phyloP scores from a whole-genome alignment of 768 basidiomycete genomes.

The Russula emetica region DNA sequence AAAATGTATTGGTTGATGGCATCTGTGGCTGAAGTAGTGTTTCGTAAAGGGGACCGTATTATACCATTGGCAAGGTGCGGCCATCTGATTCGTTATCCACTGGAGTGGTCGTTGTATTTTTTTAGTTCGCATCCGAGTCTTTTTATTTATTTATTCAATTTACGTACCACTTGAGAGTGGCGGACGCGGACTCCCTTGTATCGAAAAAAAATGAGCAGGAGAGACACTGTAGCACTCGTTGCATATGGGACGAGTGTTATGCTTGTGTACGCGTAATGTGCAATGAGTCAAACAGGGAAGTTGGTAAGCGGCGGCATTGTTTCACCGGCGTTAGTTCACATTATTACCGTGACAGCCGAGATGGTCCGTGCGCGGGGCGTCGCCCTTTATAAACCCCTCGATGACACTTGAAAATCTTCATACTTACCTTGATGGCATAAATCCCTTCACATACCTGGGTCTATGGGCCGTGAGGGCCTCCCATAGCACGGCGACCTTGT shows the following conservation, averaged over 20 bases:
- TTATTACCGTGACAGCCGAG: background rate
- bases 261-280: background rate
- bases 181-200: background rate
- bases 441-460: slow-evolving; percentile 31
- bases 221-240: background rate
- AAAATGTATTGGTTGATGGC: background rate
- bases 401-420: slow-evolving; percentile 6
- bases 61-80: slow-evolving; percentile 64
- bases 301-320: background rate
- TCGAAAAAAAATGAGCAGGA: background rate
- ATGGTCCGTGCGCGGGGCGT: slow-evolving; percentile 11
- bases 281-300: background rate
- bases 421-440: slow-evolving; percentile 33
- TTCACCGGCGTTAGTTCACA: background rate
- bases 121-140: background rate
- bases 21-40: background rate
- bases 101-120: background rate
- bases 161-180: background rate
- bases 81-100: slow-evolving; percentile 24
- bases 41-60: slow-evolving; percentile 53
- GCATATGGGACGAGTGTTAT: background rate
- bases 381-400: background rate
- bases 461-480: slow-evolving; percentile 30
- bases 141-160: background rate
- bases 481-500: slow-evolving; percentile 33